These are phyloP conservation scores for Avena sativa DNA, from an alignment of 176 grass and related monocot genomes.

Conservation along the genomic window DNA sequence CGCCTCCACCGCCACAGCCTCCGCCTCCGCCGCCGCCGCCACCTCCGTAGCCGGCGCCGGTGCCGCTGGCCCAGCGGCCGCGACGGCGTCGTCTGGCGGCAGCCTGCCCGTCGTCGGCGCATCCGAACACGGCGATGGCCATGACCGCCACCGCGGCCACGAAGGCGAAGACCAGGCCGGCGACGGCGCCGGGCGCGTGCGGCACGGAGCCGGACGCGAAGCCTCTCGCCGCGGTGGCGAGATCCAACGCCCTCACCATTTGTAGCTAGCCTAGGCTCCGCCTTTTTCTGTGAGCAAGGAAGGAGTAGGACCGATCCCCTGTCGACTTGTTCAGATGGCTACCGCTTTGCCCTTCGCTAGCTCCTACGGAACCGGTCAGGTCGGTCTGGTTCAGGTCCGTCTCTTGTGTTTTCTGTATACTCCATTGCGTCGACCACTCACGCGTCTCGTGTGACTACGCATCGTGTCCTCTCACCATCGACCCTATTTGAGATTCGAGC, in stretches of 20 bases:
- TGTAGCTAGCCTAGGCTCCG: background rate
- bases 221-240: constrained; percentile 5
- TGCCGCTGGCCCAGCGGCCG: constrained; percentile 20
- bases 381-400: background rate
- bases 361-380: background rate
- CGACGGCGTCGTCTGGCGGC: background rate
- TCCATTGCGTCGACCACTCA: background rate
- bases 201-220: background rate
- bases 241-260: constrained; percentile 23
- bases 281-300: constrained; percentile 3
- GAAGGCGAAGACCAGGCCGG: background rate
- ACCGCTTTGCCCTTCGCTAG: background rate
- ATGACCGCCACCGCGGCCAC: background rate
- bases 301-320: background rate
- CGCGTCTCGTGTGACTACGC: too few relatives aligned
- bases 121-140: constrained; percentile 19
- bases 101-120: constrained; percentile 24
- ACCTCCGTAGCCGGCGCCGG: background rate
- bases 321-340: background rate
- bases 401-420: background rate
- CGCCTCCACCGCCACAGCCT: background rate
- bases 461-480: too few relatives aligned
- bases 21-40: background rate
- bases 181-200: background rate
- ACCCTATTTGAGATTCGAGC: too few relatives aligned